A percentile compares a stretch with the other conserved stretches of the same genome.
phyloP scores from a whole-genome alignment of 495 filamentous ascomycete genomes.

The Usnea hakonensis region DNA sequence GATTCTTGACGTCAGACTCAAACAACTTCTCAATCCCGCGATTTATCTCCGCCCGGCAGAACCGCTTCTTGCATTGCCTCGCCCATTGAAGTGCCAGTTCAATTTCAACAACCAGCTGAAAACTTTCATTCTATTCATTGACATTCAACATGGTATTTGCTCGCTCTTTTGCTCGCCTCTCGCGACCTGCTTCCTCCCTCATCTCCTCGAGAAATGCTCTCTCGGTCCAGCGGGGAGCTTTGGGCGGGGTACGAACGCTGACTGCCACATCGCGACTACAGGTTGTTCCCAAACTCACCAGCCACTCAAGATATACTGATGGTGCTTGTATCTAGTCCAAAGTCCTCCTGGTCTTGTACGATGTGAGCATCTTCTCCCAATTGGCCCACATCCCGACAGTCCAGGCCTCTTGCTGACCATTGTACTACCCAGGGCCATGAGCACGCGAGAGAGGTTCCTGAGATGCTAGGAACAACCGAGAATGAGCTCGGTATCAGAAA shows the following conservation, averaged over 20 bases:
- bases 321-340: constrained; percentile 57
- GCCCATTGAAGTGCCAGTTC: not conserved
- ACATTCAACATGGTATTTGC: constrained; percentile 62
- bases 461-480: constrained; percentile 88
- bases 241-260: constrained; percentile 36
- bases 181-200: constrained; percentile 51
- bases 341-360: constrained; percentile 68
- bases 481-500: constrained; percentile 94
- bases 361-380: constrained; percentile 43
- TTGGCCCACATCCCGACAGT: not conserved
- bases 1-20: not conserved
- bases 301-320: constrained; percentile 37
- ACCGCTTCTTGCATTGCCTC: not conserved
- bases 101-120: not conserved
- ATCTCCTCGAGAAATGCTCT: constrained; percentile 35
- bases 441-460: constrained; percentile 69
- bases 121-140: not conserved
- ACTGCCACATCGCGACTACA: constrained; percentile 30
- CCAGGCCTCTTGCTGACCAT: not conserved
- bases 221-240: constrained; percentile 24
- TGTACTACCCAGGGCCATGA: constrained; percentile 46
- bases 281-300: constrained; percentile 17
- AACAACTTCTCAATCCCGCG: not conserved
- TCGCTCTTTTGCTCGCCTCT: constrained; percentile 50
- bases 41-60: not conserved